Evolutionary conservation across 202 grass and related monocot species (phyloP), one percentile per base, ranked within the genome.

Genomic region (Dendrocalamus latiflorus): DNA sequence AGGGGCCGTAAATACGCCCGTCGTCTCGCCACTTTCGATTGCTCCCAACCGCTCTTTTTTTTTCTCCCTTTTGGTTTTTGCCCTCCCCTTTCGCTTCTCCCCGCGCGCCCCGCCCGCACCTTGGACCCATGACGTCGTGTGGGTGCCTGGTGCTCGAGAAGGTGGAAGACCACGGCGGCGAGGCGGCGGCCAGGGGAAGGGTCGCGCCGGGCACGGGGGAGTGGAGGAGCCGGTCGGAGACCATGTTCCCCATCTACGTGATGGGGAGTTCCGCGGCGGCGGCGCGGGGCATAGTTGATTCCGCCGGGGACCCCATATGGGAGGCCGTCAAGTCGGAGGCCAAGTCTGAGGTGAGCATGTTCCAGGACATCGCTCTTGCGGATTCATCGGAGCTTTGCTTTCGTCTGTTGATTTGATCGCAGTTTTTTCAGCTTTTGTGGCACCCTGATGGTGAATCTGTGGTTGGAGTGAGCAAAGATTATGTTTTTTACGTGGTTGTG

Each of bases 241-340:
- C n/a, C n/a, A n/a, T n/a, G n/a, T n/a, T n/a, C n/a, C 95, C 95
- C 61, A 92, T 98, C 78, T 98, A 98, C 74, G 96, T 89, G 50
- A 91, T 92, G 94, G 94, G 87, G 66, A 88, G 54, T 81, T 81
- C 79, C 65, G 56, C 82, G 14, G 86, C 91, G 65, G 85, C 68
- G 59, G 81, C 81, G 25, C 83, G 87, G 54, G 81, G 76, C 49
- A 83, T 93, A 42, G 84, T 90, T 38, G 93, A 93, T 78, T 74
- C 84, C 45, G 77, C 77, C 33, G 93, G 88, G 18, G 95, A 98
- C 73, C 91, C 93, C 56, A 95, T 98, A 77, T 98, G 95, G 95
- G 89, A 95, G 67, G 91, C 91, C 53, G 83, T 98, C 72, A 91
- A 90, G 73, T 80, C 87, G 44, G 93, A 98, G 84, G 95, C 93